Percentiles rank a stretch among this genome's conserved stretches.
phyloP scores from a whole-genome alignment of 352 stramenopile genomes.

The Phytophthora meadii region DNA sequence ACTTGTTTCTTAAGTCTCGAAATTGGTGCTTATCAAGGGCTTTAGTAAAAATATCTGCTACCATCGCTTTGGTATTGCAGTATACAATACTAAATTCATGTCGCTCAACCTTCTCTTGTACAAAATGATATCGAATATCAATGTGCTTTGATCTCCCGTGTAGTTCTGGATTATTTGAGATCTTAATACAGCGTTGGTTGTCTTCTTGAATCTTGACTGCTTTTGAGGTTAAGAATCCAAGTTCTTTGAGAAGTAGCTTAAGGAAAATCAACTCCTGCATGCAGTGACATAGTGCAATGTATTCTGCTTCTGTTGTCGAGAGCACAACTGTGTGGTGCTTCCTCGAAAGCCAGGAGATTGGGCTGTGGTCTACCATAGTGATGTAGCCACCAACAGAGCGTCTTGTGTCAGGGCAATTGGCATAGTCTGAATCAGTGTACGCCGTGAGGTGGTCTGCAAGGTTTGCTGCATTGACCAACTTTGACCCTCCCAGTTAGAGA shows the following conservation, averaged over 20 bases:
- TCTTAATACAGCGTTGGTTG: background rate
- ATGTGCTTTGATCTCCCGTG: background rate
- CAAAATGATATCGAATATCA: background rate
- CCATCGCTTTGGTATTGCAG: conserved; percentile 7
- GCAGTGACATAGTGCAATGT: conserved; percentile 28
- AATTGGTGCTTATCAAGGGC: no score
- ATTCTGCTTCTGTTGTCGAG: conserved; percentile 31
- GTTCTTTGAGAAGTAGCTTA: background rate
- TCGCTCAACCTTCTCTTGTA: background rate
- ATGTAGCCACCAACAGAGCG: background rate
- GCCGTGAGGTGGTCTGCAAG: background rate
- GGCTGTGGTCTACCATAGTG: background rate
- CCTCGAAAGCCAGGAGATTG: conserved; percentile 1
- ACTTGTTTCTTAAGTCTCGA: no score
- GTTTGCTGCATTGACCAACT: background rate
- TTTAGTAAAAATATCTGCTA: background rate
- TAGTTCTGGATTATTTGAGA: background rate
- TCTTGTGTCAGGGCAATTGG: conserved; percentile 11
- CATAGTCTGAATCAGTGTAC: conserved; percentile 1
- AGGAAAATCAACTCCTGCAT: conserved; percentile 11
- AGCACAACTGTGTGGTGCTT: conserved; percentile 29
- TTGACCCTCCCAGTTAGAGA: background rate
- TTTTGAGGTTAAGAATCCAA: background rate
- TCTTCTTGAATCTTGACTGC: background rate
- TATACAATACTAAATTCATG: background rate